These are phyloP conservation scores for Neurospora sp. DNA, from an alignment of 495 filamentous ascomycete genomes.

Conservation along the genomic window DNA sequence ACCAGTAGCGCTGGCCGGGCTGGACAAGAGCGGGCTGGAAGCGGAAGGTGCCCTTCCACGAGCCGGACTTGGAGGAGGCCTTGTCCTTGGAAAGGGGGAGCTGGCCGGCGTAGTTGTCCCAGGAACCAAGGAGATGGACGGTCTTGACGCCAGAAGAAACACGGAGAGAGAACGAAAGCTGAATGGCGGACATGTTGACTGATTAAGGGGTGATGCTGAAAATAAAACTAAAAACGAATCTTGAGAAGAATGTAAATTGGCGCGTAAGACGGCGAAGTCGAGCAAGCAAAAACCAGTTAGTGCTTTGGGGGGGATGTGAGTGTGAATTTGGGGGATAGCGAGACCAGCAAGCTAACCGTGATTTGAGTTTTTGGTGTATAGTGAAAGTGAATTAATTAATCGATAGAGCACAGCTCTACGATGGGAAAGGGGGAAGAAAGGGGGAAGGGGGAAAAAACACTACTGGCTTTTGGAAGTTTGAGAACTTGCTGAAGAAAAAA, in stretches of 20 bases:
- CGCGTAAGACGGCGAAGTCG: slow-evolving; percentile 27
- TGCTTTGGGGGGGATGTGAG: slow-evolving; percentile 29
- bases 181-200: slow-evolving; percentile 70
- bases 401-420: slow-evolving; percentile 45
- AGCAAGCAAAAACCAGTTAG: slow-evolving; percentile 51
- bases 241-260: slow-evolving; percentile 17
- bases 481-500: slow-evolving; percentile 67
- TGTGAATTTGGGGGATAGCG: slow-evolving; percentile 22
- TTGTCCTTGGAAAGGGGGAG: slow-evolving; percentile 84
- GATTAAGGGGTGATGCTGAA: slow-evolving; percentile 17
- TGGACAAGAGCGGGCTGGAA: slow-evolving; percentile 80
- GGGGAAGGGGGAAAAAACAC: slow-evolving; percentile 40
- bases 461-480: slow-evolving; percentile 56
- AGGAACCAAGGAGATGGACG: slow-evolving; percentile 93
- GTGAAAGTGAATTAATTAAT: slow-evolving; percentile 22
- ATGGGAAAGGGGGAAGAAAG: slow-evolving; percentile 38
- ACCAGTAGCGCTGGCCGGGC: slow-evolving; percentile 91
- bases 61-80: slow-evolving; percentile 64
- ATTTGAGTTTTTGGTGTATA: slow-evolving; percentile 28
- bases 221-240: slow-evolving; percentile 23
- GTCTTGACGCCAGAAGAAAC: slow-evolving; percentile 96
- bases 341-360: slow-evolving; percentile 39
- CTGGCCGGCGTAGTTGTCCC: slow-evolving; percentile 94
- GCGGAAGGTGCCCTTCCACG: slow-evolving; percentile 92
- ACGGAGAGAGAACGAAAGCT: slow-evolving; percentile 83